Percentiles rank a stretch among this genome's conserved stretches.
Evolutionary conservation across 2,329 filamentous ascomycete species (phyloP).

Genomic region (Xylariaceae sp.): DNA sequence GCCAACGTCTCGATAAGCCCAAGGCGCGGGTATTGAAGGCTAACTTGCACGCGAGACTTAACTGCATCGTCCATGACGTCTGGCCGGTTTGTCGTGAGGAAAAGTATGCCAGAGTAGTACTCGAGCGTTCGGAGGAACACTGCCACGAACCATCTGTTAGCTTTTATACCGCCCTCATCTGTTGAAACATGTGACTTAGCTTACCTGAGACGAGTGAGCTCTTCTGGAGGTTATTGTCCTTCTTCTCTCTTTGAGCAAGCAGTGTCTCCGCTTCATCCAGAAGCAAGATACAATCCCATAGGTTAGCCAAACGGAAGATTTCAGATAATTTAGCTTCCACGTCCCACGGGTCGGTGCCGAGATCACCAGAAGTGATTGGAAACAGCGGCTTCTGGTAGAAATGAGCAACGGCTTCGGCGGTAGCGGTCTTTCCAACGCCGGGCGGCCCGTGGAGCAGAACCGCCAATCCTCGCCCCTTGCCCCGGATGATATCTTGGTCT

Average conservation of each 20-base stretch:
- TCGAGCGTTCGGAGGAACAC: conserved; percentile 30
- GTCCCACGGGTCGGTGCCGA: conserved; percentile 30
- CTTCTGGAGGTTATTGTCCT: conserved; percentile 34
- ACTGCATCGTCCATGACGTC: conserved; percentile 30
- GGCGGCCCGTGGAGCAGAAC: conserved; percentile 29
- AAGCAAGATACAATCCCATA: conserved; percentile 33
- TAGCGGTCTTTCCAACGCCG: conserved; percentile 30
- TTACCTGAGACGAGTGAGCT: conserved; percentile 43
- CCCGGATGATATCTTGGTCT: conserved; percentile 29
- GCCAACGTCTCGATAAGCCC: conserved; percentile 25
- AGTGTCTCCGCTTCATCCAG: conserved; percentile 33
- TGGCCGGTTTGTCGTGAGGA: conserved; percentile 28
- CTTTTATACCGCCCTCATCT: no score
- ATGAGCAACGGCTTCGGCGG: conserved; percentile 29
- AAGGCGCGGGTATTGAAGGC: conserved; percentile 27
- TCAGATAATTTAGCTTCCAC: conserved; percentile 29
- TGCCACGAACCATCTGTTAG: conserved; percentile 3
- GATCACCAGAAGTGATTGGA: conserved; percentile 28
- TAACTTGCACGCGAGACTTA: conserved; percentile 29
- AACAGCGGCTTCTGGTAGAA: conserved; percentile 30
- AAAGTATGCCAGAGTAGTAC: conserved; percentile 30
- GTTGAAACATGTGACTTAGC: not conserved
- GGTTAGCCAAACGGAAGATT: conserved; percentile 28
- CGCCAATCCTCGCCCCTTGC: conserved; percentile 27
- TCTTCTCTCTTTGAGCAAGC: conserved; percentile 29